Evolutionary conservation across 257 asterid genomes (phyloP).

Genomic region (Nicotiana knightiana): DNA sequence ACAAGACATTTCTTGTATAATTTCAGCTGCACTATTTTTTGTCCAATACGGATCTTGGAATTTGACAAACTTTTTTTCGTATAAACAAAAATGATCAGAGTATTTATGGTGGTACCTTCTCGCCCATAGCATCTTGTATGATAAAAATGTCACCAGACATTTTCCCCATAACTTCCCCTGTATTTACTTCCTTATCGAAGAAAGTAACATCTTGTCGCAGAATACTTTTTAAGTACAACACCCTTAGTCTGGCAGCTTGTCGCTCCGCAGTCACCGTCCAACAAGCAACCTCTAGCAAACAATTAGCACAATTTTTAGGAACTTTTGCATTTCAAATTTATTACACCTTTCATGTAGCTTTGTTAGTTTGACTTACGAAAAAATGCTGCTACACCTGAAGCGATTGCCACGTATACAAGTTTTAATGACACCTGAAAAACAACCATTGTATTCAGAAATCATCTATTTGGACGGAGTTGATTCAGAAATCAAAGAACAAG

Average conservation of each 20-base stretch:
- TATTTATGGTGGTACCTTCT: conserved; percentile 38
- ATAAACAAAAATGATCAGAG: neutral
- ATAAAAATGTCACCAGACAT: conserved; percentile 73
- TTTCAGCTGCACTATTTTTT: too few species aligned
- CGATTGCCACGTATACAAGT: conserved; percentile 51
- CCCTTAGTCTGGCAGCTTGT: conserved; percentile 67
- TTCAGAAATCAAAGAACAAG: neutral
- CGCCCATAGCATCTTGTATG: conserved; percentile 81
- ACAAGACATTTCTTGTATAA: neutral
- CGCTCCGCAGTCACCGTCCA: conserved; percentile 90
- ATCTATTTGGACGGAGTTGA: too few species aligned
- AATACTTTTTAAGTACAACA: conserved; percentile 48
- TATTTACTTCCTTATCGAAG: conserved; percentile 69
- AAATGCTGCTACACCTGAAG: conserved; percentile 56
- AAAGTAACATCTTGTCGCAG: conserved; percentile 74
- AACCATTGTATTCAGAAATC: neutral
- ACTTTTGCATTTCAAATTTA: neutral
- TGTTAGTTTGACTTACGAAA: conserved; percentile 39
- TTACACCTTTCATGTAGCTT: neutral
- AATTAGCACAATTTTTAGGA: neutral
- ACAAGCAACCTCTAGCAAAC: conserved; percentile 49
- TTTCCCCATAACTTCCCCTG: conserved; percentile 61
- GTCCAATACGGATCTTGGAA: too few species aligned
- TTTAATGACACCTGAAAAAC: conserved; percentile 40
- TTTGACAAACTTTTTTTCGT: too few species aligned